Base-by-base conservation (phyloP, 805 yeast genomes). In the Candida ipomoeae region DNA sequence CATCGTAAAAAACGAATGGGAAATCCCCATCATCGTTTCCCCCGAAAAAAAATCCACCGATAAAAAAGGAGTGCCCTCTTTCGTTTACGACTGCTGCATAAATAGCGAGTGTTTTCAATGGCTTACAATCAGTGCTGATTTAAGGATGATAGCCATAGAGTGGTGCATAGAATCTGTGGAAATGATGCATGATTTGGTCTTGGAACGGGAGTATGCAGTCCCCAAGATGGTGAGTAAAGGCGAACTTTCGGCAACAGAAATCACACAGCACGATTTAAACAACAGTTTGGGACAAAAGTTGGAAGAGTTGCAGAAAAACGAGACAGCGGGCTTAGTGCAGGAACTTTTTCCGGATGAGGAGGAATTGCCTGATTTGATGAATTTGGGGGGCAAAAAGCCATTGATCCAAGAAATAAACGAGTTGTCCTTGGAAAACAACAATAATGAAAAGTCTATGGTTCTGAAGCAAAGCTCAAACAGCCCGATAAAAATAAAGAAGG, bases 151-250 rank as follows among this genome's bases (percentile, higher is more conserved):
- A 13, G 63, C 88, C 44, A 78, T 86, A 6, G 96, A 89, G 62
- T 89, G 96, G 86, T 85, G 96, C 59, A 64, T 89, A 38, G 96
- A 89, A 61, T 79, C 90, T 10, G 81, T 87, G 3, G 96, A 89
- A 62, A 68, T 83, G 51, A 70, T 74, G 44, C 63, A 66, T 53
- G 65, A 59, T 26, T 46, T 82, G 1, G 65, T 70, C 3, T 71
- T 90, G 15, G 87, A 85, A 49, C 69, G 96, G 48, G 85, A 84
- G 46, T 71, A 82, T 43, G 63, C 81, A 3, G 70, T 80, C 2
- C 97, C 97, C 1, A 88, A 87, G 58, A 75, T 92, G 82, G 64
- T 74, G 10, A 68, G 77, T 45, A 90, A 90, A 68, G 96, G 96
- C 0, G 74, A 67, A 32, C 73, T 81, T 2, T 71, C 78, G 3